Evolutionary conservation across 1,139 yeast species (phyloP).

Genomic region (Diutina pseudorugosa): DNA sequence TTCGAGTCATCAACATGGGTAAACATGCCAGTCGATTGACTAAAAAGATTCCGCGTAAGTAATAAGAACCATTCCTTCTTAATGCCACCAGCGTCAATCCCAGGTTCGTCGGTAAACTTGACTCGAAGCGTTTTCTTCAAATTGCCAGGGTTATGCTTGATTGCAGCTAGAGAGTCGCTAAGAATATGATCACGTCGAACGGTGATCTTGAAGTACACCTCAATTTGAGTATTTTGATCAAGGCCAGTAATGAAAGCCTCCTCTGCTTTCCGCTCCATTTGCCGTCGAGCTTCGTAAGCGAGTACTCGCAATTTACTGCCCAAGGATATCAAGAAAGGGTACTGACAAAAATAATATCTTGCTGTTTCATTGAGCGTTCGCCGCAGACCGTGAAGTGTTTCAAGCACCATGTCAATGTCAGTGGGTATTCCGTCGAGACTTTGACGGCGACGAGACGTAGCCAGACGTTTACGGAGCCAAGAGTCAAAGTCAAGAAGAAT

Average conservation of each 20-base stretch:
- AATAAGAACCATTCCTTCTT: slow-evolving; percentile 86
- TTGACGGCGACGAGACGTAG: not conserved
- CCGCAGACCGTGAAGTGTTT: slow-evolving; percentile 10
- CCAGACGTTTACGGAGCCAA: slow-evolving; percentile 47
- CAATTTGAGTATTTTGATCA: slow-evolving; percentile 47
- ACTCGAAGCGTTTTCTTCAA: slow-evolving; percentile 66
- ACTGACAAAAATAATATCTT: slow-evolving; percentile 58
- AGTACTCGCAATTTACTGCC: slow-evolving; percentile 73
- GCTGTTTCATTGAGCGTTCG: slow-evolving; percentile 7
- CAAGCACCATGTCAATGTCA: slow-evolving; percentile 21
- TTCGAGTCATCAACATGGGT: slow-evolving; percentile 55
- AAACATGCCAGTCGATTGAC: slow-evolving; percentile 53
- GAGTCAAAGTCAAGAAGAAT: slow-evolving; percentile 68
- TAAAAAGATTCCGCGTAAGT: slow-evolving; percentile 56
- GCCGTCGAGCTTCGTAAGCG: slow-evolving; percentile 71
- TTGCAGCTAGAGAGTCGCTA: slow-evolving; percentile 62
- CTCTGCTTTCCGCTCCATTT: slow-evolving; percentile 82
- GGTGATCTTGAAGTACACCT: slow-evolving; percentile 54
- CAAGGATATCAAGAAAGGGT: slow-evolving; percentile 69
- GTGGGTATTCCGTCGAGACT: slow-evolving; percentile 16
- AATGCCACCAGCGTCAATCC: slow-evolving; percentile 91
- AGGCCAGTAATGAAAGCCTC: slow-evolving; percentile 75
- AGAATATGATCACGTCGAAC: slow-evolving; percentile 60
- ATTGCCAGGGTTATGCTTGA: slow-evolving; percentile 46
- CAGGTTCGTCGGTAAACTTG: slow-evolving; percentile 78